A percentile compares a stretch with the other conserved stretches of the same genome.
Evolutionary conservation across 345 rosid species (phyloP).

Genomic region (Stellera chamaejasme): DNA sequence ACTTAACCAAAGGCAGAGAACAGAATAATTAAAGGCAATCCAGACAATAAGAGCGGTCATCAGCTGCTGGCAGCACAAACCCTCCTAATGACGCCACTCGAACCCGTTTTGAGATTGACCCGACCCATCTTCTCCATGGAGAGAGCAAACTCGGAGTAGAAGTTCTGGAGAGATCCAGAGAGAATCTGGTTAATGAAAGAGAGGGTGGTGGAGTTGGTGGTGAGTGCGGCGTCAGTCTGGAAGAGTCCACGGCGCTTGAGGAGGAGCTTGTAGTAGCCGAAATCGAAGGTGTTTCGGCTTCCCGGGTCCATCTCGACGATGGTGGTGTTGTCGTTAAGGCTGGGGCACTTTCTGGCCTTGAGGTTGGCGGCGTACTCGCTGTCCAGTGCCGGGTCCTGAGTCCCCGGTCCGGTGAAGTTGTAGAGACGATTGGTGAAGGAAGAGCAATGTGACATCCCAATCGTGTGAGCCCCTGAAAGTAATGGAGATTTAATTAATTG

Average conservation of each 20-base stretch:
- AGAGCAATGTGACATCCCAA: conserved; percentile 64
- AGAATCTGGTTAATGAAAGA: conserved; percentile 36
- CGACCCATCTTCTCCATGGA: conserved; percentile 83
- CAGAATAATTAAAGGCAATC: too few relatives aligned
- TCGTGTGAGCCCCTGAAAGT: conserved; percentile 27
- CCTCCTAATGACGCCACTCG: conserved; percentile 63
- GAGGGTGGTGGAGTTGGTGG: conserved; percentile 41
- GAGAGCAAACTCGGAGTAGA: conserved; percentile 47
- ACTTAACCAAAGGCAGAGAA: too few relatives aligned
- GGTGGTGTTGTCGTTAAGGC: conserved; percentile 45
- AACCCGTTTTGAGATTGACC: conserved; percentile 57
- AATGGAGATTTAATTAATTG: too few relatives aligned
- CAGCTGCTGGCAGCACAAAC: conserved; percentile 59
- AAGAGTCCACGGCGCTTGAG: conserved; percentile 67
- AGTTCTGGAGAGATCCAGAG: conserved; percentile 35
- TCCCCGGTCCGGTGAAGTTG: conserved; percentile 61
- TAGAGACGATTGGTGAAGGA: conserved; percentile 48
- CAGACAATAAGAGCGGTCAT: background rate
- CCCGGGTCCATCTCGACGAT: conserved; percentile 81
- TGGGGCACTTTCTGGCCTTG: conserved; percentile 63
- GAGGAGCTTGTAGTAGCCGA: conserved; percentile 47
- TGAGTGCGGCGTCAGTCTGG: conserved; percentile 65
- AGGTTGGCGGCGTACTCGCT: conserved; percentile 59
- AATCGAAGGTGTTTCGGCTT: conserved; percentile 62
- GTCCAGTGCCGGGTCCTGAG: conserved; percentile 60